Conservation (phyloP, 176 grass and related monocot genomes). For the Thinopyrum elongatum region DNA sequence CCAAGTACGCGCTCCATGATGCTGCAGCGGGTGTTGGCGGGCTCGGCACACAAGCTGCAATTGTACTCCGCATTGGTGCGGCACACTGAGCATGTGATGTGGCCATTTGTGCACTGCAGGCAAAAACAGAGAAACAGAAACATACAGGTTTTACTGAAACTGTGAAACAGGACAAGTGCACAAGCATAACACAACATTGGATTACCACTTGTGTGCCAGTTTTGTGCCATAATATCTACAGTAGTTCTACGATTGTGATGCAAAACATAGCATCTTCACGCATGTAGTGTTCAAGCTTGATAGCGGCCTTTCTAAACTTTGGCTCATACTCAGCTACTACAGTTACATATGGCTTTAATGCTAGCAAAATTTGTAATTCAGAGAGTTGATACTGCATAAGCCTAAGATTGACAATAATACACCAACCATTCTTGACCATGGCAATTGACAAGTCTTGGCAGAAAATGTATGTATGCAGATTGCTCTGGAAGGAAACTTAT, state of each 20-base stretch:
- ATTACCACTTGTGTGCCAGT: not conserved
- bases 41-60: not conserved
- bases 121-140: not conserved
- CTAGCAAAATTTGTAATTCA: no score
- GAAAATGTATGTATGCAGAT: not conserved
- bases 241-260: not conserved
- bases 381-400: not conserved
- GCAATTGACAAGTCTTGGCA: not conserved
- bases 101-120: not conserved
- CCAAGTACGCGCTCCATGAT: not conserved
- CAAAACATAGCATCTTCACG: not conserved
- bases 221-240: not conserved
- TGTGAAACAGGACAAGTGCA: not conserved
- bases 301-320: not conserved
- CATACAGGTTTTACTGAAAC: not conserved
- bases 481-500: no score
- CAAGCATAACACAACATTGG: not conserved
- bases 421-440: not conserved
- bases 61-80: not conserved
- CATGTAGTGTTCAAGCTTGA: not conserved
- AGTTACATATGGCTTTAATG: not conserved
- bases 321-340: not conserved
- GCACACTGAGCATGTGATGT: not conserved
- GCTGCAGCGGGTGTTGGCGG: not conserved
- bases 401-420: not conserved